phyloP scores from a whole-genome alignment of 1,284 basidiomycete genomes.

The Leccinum solheimii region DNA sequence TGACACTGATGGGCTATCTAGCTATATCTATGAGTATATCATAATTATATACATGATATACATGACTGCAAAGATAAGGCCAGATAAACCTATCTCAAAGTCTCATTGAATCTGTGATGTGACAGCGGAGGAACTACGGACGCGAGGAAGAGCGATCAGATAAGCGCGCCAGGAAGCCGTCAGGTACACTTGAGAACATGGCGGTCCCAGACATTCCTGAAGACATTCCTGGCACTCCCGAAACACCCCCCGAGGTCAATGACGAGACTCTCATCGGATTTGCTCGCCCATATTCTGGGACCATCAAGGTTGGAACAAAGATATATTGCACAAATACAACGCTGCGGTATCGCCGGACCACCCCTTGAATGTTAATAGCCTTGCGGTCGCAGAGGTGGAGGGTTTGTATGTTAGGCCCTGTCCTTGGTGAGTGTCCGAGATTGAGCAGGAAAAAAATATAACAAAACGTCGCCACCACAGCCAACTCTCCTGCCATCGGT shows the following conservation, averaged over 20 bases:
- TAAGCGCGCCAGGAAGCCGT: constrained; percentile 35
- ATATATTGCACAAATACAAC: constrained; percentile 83
- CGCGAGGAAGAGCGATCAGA: no score
- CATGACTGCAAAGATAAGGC: no score
- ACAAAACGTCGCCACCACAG: constrained; percentile 41
- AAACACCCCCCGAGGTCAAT: constrained; percentile 27
- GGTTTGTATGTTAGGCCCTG: constrained; percentile 88
- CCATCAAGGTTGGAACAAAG: constrained; percentile 64
- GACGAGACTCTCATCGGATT: constrained; percentile 85
- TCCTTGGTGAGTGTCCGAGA: constrained; percentile 58
- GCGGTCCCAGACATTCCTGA: constrained; percentile 23
- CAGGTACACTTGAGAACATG: constrained; percentile 30
- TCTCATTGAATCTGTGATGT: no score
- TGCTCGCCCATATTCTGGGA: constrained; percentile 91
- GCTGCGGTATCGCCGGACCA: constrained; percentile 64
- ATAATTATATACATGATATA: no score
- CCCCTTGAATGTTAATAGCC: constrained; percentile 66
- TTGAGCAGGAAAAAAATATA: not conserved
- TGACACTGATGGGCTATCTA: no score
- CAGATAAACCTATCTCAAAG: no score
- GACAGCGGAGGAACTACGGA: no score
- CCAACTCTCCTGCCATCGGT: constrained; percentile 71
- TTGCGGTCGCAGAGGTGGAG: constrained; percentile 65
- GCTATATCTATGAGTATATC: no score
- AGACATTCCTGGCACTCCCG: constrained; percentile 15